phyloP scores from a whole-genome alignment of 495 filamentous ascomycete genomes.

The Delitschia confertaspora region DNA sequence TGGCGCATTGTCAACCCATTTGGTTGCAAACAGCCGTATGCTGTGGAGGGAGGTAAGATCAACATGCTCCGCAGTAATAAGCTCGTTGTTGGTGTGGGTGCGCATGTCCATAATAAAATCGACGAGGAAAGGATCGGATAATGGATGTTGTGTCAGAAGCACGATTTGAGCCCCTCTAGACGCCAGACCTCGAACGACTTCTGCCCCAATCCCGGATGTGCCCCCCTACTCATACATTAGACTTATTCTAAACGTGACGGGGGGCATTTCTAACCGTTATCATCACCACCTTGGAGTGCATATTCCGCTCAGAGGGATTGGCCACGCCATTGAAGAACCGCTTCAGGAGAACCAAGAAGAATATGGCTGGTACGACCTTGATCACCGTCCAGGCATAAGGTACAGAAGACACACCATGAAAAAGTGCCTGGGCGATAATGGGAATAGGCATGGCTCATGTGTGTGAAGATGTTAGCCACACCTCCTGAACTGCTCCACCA shows the following conservation, averaged over 20 bases:
- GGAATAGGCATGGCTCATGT: conserved; percentile 63
- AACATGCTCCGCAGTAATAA: conserved; percentile 92
- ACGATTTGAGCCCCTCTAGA: conserved; percentile 80
- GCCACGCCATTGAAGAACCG: conserved; percentile 64
- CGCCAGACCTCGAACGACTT: conserved; percentile 64
- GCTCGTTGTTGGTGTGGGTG: conserved; percentile 64
- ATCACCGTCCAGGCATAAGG: conserved; percentile 55
- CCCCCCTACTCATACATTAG: conserved; percentile 53
- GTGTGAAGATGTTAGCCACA: background rate
- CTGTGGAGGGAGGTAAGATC: conserved; percentile 80
- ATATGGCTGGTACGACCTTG: conserved; percentile 50
- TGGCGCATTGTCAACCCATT: conserved; percentile 94
- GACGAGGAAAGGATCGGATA: conserved; percentile 75
- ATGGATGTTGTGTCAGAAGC: conserved; percentile 73
- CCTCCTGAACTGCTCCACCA: conserved; percentile 37
- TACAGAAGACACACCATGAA: conserved; percentile 56
- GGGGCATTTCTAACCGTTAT: conserved; percentile 59
- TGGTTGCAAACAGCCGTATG: conserved; percentile 89
- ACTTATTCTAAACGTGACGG: background rate
- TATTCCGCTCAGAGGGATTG: conserved; percentile 70
- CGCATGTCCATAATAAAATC: conserved; percentile 90
- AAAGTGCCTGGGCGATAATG: conserved; percentile 51
- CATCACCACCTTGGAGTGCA: conserved; percentile 89
- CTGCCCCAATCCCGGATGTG: conserved; percentile 85
- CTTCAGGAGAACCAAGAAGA: conserved; percentile 60